Conservation (phyloP, 208 protist genomes). For the Crithidia mellificae region DNA sequence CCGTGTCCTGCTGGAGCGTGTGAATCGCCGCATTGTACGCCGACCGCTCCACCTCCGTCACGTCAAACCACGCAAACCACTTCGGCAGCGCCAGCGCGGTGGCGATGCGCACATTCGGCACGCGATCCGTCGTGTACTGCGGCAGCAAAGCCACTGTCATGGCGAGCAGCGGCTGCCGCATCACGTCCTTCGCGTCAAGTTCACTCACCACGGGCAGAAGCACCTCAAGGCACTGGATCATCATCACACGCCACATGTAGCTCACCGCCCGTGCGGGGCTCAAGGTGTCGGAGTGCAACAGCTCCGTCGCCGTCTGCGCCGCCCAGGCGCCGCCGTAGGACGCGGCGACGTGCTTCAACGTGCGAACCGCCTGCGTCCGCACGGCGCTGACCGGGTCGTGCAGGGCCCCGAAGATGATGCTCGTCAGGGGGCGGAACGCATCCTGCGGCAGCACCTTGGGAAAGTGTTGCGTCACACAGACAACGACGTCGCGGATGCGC, state of each 20-base stretch:
- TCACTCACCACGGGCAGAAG: conserved; percentile 56
- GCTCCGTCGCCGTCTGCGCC: conserved; percentile 49
- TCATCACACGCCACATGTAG: conserved; percentile 60
- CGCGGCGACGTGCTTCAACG: conserved; percentile 47
- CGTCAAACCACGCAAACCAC: conserved; percentile 53
- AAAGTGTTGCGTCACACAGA: conserved; percentile 54
- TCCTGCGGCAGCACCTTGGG: conserved; percentile 39
- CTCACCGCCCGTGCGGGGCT: conserved; percentile 22
- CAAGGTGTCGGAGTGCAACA: conserved; percentile 59
- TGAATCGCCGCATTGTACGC: conserved; percentile 45
- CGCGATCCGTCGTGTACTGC: conserved; percentile 47
- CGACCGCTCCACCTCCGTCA: conserved; percentile 15
- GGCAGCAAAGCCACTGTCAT: conserved; percentile 49
- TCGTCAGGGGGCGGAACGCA: conserved; percentile 53
- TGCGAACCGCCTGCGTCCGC: conserved; percentile 48
- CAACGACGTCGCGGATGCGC: conserved; percentile 65
- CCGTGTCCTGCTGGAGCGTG: conserved; percentile 50
- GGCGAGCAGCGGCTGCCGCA: conserved; percentile 49
- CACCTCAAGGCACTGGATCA: conserved; percentile 57
- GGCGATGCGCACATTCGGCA: conserved; percentile 76
- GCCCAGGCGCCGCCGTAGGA: conserved; percentile 68
- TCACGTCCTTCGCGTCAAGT: conserved; percentile 46
- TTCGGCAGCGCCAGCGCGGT: conserved; percentile 44
- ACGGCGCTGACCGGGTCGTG: conserved; percentile 72
- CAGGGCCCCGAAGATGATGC: conserved; percentile 52